phyloP scores from a whole-genome alignment of 306 rosid genomes.

The Neltuma alba region DNA sequence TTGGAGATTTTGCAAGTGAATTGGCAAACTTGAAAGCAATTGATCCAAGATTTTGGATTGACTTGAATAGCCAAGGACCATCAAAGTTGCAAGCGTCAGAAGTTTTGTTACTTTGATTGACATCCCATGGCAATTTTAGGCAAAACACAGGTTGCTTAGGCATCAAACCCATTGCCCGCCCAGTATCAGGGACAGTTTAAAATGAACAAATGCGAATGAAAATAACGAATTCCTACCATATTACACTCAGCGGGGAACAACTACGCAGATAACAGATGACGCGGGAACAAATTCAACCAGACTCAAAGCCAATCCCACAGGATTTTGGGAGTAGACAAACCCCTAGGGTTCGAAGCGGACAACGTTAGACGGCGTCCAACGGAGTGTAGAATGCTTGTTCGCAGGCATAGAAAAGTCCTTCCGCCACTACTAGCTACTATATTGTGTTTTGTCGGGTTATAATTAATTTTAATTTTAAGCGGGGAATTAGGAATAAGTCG shows the following conservation, averaged over 20 bases:
- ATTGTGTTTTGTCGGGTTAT: too few relatives aligned
- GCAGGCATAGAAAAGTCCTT: too few relatives aligned
- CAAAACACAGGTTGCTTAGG: constrained; percentile 55
- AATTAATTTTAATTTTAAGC: too few relatives aligned
- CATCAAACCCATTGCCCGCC: constrained; percentile 42
- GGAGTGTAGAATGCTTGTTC: too few relatives aligned
- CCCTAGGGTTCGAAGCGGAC: background rate
- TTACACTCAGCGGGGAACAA: too few relatives aligned
- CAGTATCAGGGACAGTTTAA: background rate
- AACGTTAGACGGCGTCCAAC: too few relatives aligned
- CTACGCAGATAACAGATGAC: background rate
- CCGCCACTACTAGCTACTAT: too few relatives aligned
- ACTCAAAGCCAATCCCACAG: background rate
- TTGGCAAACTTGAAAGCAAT: constrained; percentile 49
- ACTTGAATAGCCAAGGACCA: constrained; percentile 77
- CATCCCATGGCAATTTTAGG: constrained; percentile 83
- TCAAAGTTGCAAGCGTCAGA: constrained; percentile 58
- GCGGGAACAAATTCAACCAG: background rate
- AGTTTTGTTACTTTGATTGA: constrained; percentile 41
- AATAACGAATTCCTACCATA: background rate
- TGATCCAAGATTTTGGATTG: constrained; percentile 67
- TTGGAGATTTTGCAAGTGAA: constrained; percentile 50
- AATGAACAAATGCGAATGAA: background rate
- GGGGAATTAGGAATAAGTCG: too few relatives aligned
- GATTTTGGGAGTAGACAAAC: background rate